Percentiles rank a stretch among this genome's conserved stretches.
phyloP scores from a whole-genome alignment of 2,329 filamentous ascomycete species.

The Myriosclerotinia curreyana region DNA sequence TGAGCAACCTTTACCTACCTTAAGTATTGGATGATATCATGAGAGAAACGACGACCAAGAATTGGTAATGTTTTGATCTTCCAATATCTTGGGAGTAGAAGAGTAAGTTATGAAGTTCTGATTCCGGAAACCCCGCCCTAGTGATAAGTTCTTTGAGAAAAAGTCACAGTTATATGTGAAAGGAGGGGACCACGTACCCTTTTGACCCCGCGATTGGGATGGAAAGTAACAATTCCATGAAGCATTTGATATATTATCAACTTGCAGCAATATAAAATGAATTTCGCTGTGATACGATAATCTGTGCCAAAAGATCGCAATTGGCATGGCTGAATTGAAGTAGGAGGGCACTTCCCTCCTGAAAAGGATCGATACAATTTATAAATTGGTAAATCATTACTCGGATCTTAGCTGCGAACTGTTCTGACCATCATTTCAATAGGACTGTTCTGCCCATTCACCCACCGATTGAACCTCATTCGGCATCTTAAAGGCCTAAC shows the following conservation, averaged over 20 bases:
- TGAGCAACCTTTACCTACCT: no score
- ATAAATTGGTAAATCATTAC: background rate
- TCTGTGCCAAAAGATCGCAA: conserved; percentile 5
- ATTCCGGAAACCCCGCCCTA: background rate
- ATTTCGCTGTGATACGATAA: background rate
- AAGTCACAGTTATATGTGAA: background rate
- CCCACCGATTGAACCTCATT: conserved; percentile 80
- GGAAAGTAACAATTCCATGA: background rate
- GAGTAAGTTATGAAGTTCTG: background rate
- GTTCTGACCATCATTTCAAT: conserved; percentile 1
- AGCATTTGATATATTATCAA: background rate
- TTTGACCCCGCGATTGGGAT: background rate
- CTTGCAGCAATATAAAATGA: background rate
- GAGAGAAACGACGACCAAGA: background rate
- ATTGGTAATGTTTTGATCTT: background rate
- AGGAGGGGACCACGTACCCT: background rate
- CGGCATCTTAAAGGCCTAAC: conserved; percentile 87
- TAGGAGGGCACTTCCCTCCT: conserved; percentile 26
- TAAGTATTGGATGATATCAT: background rate
- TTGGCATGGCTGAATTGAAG: conserved; percentile 18
- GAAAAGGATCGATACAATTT: conserved; percentile 73
- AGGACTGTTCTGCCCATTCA: conserved; percentile 25
- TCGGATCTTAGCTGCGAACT: background rate
- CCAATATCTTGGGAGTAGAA: background rate
- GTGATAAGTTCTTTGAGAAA: background rate